Evolutionary conservation across 2,329 filamentous ascomycete species (phyloP), one percentile per base, ranked within the genome.

Genomic region (Cladosporium velox): DNA sequence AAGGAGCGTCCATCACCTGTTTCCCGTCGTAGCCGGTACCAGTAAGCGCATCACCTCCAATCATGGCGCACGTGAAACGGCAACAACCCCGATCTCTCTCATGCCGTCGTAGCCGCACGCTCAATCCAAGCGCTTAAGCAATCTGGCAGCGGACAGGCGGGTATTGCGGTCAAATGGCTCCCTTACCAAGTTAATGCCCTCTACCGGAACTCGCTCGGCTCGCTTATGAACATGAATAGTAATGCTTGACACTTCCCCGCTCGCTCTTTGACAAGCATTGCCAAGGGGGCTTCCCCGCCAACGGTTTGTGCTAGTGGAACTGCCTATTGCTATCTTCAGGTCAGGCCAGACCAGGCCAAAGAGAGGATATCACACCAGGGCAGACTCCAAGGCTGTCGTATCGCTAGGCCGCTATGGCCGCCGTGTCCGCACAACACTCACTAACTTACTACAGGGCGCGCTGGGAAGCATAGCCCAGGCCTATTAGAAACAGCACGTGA

Each of bases 201-300:
- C 49, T 55, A 34, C 28, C 52, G 52, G 32, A 34, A n/a, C 52
- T 32, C 30, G n/a, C 15, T 55, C 52, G 28, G 32, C 18, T 52
- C 49, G 49, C 41, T 10, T 47, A 21, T 47, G 18, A 12, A 47
- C n/a, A 44, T 21, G 35, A 15, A 18, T 15, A 30, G 28, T 30
- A 30, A 54, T 38, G 57, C 57, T 59, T 59, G 24, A 44, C 57
- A 44, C 34, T 59, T 59, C 57, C 24, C 57, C 57, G 57, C 57
- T 24, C 52, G 26, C 57, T 30, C 18, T 30, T 24, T 18, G 21
- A 41, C 35, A 44, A 47, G 35, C 57, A 44, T 35, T 14, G 38
- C 57, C 57, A 59, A 59, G 57, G 32, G 57, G 18, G 34, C 35
- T 47, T 44, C 57, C 57, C 57, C 35, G 35, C 57, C 26, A 26